Conservation (phyloP, 1,139 yeast species). For the Scheffersomyces titani region DNA sequence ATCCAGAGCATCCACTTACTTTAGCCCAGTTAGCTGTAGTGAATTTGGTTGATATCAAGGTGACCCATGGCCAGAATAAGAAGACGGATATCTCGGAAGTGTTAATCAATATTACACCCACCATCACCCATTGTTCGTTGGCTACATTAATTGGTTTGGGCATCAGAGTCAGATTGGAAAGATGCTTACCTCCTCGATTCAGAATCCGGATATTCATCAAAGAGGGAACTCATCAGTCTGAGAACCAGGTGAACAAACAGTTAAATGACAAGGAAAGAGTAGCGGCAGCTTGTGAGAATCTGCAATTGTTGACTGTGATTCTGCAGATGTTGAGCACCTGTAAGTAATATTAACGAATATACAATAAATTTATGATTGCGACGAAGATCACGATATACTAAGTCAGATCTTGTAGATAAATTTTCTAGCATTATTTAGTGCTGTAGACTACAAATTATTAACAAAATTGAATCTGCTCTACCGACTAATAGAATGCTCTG, state of each 20-base stretch:
- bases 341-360: slow-evolving; percentile 21
- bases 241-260: slow-evolving; percentile 93
- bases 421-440: no score
- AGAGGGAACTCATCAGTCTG: slow-evolving; percentile 95
- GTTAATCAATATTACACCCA: slow-evolving; percentile 85
- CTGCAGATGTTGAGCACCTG: slow-evolving; percentile 92
- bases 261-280: slow-evolving; percentile 96
- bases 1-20: slow-evolving; percentile 97
- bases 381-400: not conserved
- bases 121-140: slow-evolving; percentile 94
- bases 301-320: slow-evolving; percentile 82
- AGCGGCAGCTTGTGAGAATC: slow-evolving; percentile 98
- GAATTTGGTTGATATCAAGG: slow-evolving; percentile 75
- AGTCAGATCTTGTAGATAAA: no score
- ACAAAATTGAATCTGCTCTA: not conserved
- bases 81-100: slow-evolving; percentile 69
- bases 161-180: slow-evolving; percentile 84
- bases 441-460: no score
- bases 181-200: slow-evolving; percentile 85
- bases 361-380: not conserved
- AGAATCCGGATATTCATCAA: slow-evolving; percentile 78
- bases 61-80: slow-evolving; percentile 53
- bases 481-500: no score
- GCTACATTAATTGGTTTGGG: slow-evolving; percentile 97
- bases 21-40: slow-evolving; percentile 95